Evolutionary conservation across 2,329 filamentous ascomycete genomes (phyloP).

Genomic region (Zopfia rhizophila): DNA sequence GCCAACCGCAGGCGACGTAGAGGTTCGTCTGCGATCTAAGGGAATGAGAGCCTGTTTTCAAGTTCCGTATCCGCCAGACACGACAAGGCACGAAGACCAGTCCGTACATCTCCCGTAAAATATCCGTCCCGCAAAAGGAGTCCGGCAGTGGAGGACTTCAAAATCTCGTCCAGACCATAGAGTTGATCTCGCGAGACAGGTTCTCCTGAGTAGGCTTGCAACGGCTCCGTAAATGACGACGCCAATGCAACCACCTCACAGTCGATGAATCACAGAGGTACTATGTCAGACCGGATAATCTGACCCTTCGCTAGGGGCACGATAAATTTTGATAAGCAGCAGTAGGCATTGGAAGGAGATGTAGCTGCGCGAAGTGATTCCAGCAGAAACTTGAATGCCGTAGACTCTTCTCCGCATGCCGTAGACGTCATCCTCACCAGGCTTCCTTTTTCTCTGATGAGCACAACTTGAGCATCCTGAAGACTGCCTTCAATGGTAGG

Average conservation of each 20-base stretch:
- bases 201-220: background rate
- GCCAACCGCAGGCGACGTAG: slow-evolving; percentile 7
- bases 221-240: background rate
- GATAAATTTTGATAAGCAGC: too few species aligned
- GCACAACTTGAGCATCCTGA: too few species aligned
- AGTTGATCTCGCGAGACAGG: background rate
- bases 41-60: slow-evolving; percentile 25
- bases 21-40: slow-evolving; percentile 16
- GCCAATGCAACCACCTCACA: background rate
- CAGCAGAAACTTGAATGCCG: too few species aligned
- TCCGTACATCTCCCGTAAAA: background rate
- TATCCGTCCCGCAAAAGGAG: background rate
- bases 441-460: too few species aligned
- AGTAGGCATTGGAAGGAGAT: too few species aligned
- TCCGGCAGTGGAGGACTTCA: background rate
- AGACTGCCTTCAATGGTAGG: too few species aligned
- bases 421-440: too few species aligned
- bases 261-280: background rate
- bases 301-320: background rate
- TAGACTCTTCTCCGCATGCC: too few species aligned
- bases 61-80: slow-evolving; percentile 16
- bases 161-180: background rate
- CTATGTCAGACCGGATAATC: slow-evolving; percentile 1
- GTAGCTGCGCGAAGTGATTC: too few species aligned
- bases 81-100: too few species aligned